Percentiles rank a stretch among this genome's conserved stretches.
phyloP scores from a whole-genome alignment of 371 early-diverging fungal genomes.

The Neoconidiobolus thromboides region DNA sequence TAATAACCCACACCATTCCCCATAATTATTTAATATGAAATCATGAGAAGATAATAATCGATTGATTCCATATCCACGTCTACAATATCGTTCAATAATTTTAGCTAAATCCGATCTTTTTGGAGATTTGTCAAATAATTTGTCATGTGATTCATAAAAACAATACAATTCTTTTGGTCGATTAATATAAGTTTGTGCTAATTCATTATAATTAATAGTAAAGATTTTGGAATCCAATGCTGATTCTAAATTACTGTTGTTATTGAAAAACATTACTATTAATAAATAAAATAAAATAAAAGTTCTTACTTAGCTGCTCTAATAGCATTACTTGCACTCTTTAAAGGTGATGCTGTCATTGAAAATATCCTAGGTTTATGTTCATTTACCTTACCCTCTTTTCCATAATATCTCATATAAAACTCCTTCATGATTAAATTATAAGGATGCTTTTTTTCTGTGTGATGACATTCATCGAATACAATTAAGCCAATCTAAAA shows the following conservation, averaged over 20 bases:
- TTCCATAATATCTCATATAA: conserved; percentile 17
- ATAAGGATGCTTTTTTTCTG: conserved; percentile 62
- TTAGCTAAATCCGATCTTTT: too few relatives aligned
- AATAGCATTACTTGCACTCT: conserved; percentile 9
- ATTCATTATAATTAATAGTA: conserved; percentile 24
- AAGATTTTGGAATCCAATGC: conserved; percentile 42
- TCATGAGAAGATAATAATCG: conserved; percentile 16
- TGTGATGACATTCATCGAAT: conserved; percentile 90
- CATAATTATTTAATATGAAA: too few relatives aligned
- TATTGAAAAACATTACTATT: too few relatives aligned
- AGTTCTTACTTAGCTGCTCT: conserved; percentile 1
- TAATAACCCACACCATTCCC: conserved; percentile 35
- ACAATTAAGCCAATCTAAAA: conserved; percentile 50
- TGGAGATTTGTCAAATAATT: too few relatives aligned
- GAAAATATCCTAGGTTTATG: conserved; percentile 69
- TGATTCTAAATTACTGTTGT: conserved; percentile 36
- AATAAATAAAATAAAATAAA: not conserved
- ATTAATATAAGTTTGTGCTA: conserved; percentile 17
- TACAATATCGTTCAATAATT: too few relatives aligned
- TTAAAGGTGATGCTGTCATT: conserved; percentile 82
- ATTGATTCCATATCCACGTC: conserved; percentile 15
- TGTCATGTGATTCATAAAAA: conserved; percentile 15
- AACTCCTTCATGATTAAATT: conserved; percentile 68
- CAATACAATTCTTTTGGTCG: conserved; percentile 26
- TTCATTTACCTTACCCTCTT: too few relatives aligned